Evolutionary conservation across 1,284 basidiomycete species (phyloP), one percentile per base, ranked within the genome.

Genomic region (Wallemia mellicola): DNA sequence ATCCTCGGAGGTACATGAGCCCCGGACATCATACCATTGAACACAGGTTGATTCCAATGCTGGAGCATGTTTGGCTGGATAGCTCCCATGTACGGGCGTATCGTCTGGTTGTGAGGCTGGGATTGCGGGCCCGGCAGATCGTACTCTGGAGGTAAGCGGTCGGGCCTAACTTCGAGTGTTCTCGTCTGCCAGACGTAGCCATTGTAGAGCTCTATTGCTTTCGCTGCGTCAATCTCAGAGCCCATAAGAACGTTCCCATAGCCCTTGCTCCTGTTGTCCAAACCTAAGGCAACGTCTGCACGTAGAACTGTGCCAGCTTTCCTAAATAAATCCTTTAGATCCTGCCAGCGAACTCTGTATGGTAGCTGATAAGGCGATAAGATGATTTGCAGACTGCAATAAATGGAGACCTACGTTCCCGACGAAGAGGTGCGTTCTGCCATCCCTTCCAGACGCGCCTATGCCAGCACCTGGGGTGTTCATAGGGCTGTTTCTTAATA

Each of bases 261-360:
- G 0, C 91, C 91, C 61, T 87, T 77, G 60, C 83, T 87, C 64
- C 89, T 76, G 66, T 92, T 92, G 68, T 94, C 89, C 1, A 85
- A 84, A 1, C 86, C 86, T 1, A 94, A 76, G 15, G 84, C 85
- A 59, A 94, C 87, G 67, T 95, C 92, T 5, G 92, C 91, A 30
- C 92, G 80, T 24, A 95, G 76, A 60, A 98, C 89, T 0, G 88
- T 92, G 57, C 92, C 92, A 1, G 88, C 85, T 64, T 86, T 83
- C 58, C 92, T 81, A 70, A 96, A 95, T 58, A 96, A 78, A 69
- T 96, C 92, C 67, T 98, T 96, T 64, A 98, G 78, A 71, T 98
- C 92, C 73, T 95, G 89, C 89, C 89, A 95, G 63, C 86, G 80
- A 27, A 89, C 86, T 63, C 86, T 77, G 72, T 88, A 88, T 0